These are phyloP conservation scores for Epichloe festucae DNA, from an alignment of 2,329 filamentous ascomycete genomes.

Conservation along the genomic window DNA sequence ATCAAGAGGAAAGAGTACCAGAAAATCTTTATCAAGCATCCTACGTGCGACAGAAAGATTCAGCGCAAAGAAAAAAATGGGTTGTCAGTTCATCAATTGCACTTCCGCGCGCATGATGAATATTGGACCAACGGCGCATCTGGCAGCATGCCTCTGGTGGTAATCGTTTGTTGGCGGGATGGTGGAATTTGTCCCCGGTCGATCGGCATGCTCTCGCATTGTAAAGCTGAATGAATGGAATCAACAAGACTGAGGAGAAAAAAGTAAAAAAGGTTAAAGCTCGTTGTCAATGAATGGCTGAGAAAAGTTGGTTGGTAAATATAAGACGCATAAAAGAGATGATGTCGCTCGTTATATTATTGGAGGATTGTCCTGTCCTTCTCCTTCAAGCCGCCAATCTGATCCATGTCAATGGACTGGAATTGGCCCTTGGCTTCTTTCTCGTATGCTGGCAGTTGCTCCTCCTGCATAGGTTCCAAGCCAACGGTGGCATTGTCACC, in stretches of 20 bases:
- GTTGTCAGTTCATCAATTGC: neutral
- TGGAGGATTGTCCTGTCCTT: conserved; percentile 45
- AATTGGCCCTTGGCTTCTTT: conserved; percentile 68
- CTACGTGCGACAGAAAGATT: neutral
- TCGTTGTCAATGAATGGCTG: neutral
- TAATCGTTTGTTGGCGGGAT: neutral
- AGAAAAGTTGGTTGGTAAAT: conserved; percentile 4
- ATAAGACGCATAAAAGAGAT: conserved; percentile 7
- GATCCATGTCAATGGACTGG: conserved; percentile 87
- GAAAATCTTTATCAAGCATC: neutral
- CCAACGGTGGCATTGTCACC: conserved; percentile 77
- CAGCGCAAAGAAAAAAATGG: neutral
- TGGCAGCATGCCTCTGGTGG: neutral
- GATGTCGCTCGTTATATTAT: conserved; percentile 12
- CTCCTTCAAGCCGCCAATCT: conserved; percentile 89
- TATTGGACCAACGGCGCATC: neutral
- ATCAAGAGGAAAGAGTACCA: neutral
- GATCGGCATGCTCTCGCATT: no score
- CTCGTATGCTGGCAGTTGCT: conserved; percentile 77
- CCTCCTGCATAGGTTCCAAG: conserved; percentile 73
- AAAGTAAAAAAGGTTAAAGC: neutral
- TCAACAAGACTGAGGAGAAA: conserved; percentile 1
- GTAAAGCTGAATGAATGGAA: no score
- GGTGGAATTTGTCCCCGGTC: no score
- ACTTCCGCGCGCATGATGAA: neutral